Percentiles rank a stretch among this genome's conserved stretches.
These are phyloP conservation scores for Neopestalotiopsis clavispora DNA, from an alignment of 2,329 filamentous ascomycete species.

Conservation along the genomic window DNA sequence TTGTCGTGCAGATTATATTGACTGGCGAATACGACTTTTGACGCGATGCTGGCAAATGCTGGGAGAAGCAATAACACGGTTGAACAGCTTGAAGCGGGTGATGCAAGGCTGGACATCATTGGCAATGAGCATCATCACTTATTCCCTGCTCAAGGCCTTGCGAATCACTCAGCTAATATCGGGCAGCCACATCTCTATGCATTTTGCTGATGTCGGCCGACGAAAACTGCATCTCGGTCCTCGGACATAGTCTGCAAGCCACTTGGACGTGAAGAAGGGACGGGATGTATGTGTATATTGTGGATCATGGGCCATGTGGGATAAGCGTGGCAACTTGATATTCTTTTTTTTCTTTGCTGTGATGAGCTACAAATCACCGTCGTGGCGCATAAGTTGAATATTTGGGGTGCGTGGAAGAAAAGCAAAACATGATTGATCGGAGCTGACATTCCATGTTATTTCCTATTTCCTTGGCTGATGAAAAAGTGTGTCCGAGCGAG, in stretches of 20 bases:
- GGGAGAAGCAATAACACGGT: background rate
- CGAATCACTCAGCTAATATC: background rate
- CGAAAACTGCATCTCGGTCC: conserved; percentile 1
- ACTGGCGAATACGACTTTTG: background rate
- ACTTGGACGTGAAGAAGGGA: background rate
- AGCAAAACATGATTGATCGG: background rate
- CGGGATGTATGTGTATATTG: background rate
- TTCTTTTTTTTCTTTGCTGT: background rate
- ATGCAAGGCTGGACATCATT: background rate
- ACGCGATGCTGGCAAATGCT: background rate
- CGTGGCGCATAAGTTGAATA: background rate
- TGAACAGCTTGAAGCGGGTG: background rate
- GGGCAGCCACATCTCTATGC: background rate
- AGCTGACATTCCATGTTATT: background rate
- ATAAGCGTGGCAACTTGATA: background rate
- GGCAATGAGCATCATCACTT: background rate
- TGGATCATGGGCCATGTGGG: background rate
- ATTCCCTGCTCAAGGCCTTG: conserved; percentile 1
- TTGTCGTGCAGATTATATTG: conserved; percentile 5
- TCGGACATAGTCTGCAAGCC: background rate
- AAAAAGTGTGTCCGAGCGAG: background rate
- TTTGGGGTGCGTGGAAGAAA: background rate
- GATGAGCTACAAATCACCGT: background rate
- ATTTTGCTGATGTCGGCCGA: background rate
- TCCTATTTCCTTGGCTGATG: background rate